phyloP scores from a whole-genome alignment of 2,329 filamentous ascomycete genomes.

The Claviceps humidiphila region DNA sequence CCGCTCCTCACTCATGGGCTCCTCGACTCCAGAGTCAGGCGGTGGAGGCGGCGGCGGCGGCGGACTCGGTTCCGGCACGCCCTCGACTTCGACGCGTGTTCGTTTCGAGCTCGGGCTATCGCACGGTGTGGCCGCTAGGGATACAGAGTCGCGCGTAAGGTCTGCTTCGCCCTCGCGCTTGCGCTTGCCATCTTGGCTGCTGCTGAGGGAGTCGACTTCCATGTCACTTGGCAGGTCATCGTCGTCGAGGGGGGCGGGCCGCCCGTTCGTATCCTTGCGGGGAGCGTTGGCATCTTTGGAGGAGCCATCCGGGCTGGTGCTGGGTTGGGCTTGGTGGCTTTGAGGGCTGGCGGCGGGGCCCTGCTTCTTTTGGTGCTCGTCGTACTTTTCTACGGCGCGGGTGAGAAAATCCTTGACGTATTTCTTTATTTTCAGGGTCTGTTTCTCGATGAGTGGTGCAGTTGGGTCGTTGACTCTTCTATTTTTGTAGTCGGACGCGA shows the following conservation, averaged over 20 bases:
- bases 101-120: constrained; percentile 45
- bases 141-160: constrained; percentile 17
- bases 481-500: constrained; percentile 84
- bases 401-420: constrained; percentile 80
- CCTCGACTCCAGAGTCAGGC: constrained; percentile 23
- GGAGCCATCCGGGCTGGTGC: background rate
- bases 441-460: constrained; percentile 54
- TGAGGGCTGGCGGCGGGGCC: background rate
- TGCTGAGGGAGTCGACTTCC: constrained; percentile 25
- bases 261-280: background rate
- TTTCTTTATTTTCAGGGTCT: constrained; percentile 69
- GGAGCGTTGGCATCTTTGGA: background rate
- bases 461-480: constrained; percentile 74
- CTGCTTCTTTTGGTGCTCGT: constrained; percentile 50
- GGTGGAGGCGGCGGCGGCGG: constrained; percentile 37
- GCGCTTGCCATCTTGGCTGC: constrained; percentile 45
- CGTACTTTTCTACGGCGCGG: constrained; percentile 67
- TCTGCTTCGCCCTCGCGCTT: constrained; percentile 42
- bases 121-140: constrained; percentile 33
- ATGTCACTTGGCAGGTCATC: constrained; percentile 22
- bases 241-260: background rate
- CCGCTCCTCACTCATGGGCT: constrained; percentile 22
- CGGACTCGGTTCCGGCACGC: constrained; percentile 23
- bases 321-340: constrained; percentile 1
- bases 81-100: constrained; percentile 32